These are phyloP conservation scores for Achlya hypogyna DNA, from an alignment of 352 stramenopile species.

Conservation along the genomic window DNA sequence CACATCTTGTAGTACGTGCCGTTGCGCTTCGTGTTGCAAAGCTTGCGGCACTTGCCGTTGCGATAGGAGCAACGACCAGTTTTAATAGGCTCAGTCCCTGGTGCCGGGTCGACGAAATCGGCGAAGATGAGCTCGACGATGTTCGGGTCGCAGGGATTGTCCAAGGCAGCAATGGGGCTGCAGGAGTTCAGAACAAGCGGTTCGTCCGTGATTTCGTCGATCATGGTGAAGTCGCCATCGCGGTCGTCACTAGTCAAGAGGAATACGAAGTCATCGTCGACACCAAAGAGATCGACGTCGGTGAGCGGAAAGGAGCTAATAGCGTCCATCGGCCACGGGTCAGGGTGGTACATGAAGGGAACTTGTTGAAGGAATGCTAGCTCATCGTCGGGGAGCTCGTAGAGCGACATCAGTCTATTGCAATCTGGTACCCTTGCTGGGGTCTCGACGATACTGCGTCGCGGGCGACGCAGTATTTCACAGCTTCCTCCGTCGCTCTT, in stretches of 20 bases:
- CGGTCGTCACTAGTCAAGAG: background rate
- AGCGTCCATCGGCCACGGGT: background rate
- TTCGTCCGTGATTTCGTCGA: too few relatives aligned
- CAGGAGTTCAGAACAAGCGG: too few relatives aligned
- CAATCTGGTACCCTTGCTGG: background rate
- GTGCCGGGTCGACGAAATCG: too few relatives aligned
- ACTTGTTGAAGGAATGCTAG: background rate
- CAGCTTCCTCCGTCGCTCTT: background rate
- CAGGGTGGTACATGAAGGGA: background rate
- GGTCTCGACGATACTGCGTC: background rate
- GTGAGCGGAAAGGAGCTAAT: background rate
- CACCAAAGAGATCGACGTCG: background rate
- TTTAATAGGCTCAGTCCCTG: too few relatives aligned
- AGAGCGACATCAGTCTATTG: background rate
- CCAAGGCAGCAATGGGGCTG: too few relatives aligned
- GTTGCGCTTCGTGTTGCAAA: background rate
- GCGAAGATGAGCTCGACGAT: too few relatives aligned
- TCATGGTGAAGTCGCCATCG: too few relatives aligned
- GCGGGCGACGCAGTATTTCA: too few relatives aligned
- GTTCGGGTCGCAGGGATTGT: too few relatives aligned
- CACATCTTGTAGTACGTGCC: background rate
- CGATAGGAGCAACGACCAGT: background rate
- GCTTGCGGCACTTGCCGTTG: background rate
- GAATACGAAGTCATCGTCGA: background rate
- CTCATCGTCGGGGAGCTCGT: background rate